Conservation (phyloP, 2,329 filamentous ascomycete species). For the Ophiostoma novo-ulmi region DNA sequence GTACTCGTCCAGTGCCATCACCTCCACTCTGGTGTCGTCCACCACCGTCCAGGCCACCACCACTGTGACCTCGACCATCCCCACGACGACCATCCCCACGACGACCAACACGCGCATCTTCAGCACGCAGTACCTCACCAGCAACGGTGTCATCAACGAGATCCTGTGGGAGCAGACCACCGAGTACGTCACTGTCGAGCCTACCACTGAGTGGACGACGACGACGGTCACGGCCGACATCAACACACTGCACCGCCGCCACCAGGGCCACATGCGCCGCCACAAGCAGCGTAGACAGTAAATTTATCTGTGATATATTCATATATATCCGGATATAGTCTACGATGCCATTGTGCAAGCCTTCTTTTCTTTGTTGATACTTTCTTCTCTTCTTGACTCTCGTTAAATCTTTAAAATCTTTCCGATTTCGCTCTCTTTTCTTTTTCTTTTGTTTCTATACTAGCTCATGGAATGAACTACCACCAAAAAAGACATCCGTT, state of each 20-base stretch:
- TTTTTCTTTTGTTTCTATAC: background rate
- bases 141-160: slow-evolving; percentile 48
- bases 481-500: background rate
- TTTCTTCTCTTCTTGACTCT: slow-evolving; percentile 16
- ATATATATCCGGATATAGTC: background rate
- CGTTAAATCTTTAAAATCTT: background rate
- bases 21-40: slow-evolving; percentile 9
- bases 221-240: slow-evolving; percentile 32
- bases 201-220: slow-evolving; percentile 40
- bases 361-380: slow-evolving; percentile 16
- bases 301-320: slow-evolving; percentile 2
- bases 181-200: slow-evolving; percentile 45
- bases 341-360: background rate
- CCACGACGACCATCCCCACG: slow-evolving; percentile 29
- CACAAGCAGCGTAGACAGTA: slow-evolving; percentile 28
- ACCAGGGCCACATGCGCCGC: slow-evolving; percentile 37
- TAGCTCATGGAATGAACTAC: slow-evolving; percentile 11
- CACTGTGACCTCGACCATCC: slow-evolving; percentile 29
- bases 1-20: slow-evolving; percentile 10
- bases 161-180: slow-evolving; percentile 53
- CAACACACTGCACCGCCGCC: slow-evolving; percentile 31
- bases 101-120: slow-evolving; percentile 34
- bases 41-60: background rate
- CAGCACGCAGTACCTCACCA: slow-evolving; percentile 52
- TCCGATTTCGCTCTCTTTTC: background rate